phyloP scores from a whole-genome alignment of 1,284 basidiomycete species.

The Ustilago hordei region DNA sequence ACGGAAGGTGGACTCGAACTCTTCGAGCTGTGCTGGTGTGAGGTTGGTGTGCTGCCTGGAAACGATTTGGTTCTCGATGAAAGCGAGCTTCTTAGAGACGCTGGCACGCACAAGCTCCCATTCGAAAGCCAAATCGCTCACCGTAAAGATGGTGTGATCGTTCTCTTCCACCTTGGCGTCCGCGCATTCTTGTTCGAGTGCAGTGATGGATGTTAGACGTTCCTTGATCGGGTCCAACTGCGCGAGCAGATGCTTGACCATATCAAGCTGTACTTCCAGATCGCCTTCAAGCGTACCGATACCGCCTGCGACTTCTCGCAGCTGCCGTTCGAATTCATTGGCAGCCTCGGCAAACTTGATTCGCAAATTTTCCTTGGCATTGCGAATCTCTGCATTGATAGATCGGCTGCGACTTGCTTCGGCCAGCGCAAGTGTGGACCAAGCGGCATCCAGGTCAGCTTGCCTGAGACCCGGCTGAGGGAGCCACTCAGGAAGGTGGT shows the following conservation, averaged over 20 bases:
- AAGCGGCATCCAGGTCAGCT: conserved; percentile 82
- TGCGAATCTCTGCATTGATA: conserved; percentile 89
- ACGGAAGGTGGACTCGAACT: conserved; percentile 96
- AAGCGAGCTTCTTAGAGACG: conserved; percentile 88
- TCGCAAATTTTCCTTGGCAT: conserved; percentile 77
- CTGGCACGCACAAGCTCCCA: conserved; percentile 84
- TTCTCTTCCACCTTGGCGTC: conserved; percentile 97
- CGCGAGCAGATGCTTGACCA: conserved; percentile 47
- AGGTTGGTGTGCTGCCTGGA: conserved; percentile 90
- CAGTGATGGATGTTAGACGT: conserved; percentile 33
- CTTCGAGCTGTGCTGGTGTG: conserved; percentile 94
- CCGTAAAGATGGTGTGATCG: conserved; percentile 91
- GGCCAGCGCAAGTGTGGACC: conserved; percentile 79
- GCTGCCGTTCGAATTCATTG: conserved; percentile 79
- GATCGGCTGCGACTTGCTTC: conserved; percentile 83
- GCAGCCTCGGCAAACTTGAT: conserved; percentile 85
- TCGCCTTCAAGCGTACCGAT: conserved; percentile 58
- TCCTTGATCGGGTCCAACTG: conserved; percentile 50
- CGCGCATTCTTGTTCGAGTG: conserved; percentile 75
- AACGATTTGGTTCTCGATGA: conserved; percentile 97
- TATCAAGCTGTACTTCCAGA: conserved; percentile 47
- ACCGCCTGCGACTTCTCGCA: conserved; percentile 51
- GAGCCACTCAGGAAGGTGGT: conserved; percentile 73
- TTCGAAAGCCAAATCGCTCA: conserved; percentile 91
- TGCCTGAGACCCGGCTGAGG: conserved; percentile 55